A percentile compares a stretch with the other conserved stretches of the same genome.
These are phyloP conservation scores for Boletus rubropictus DNA, from an alignment of 768 basidiomycete genomes.

Conservation along the genomic window DNA sequence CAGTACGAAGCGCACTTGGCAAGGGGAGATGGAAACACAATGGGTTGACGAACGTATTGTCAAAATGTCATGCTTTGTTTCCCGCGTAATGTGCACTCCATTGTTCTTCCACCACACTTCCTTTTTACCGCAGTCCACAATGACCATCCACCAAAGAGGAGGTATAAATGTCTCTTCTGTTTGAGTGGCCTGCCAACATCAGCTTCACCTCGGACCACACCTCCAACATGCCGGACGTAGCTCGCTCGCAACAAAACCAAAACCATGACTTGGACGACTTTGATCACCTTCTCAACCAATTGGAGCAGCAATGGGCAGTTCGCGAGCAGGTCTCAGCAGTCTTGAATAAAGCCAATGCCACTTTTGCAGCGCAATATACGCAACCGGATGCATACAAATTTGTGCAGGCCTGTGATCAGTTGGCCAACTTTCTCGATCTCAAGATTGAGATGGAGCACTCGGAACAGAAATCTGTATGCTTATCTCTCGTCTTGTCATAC, in stretches of 20 bases:
- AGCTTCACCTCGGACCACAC: not conserved
- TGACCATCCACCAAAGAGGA: not conserved
- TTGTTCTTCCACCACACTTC: not conserved
- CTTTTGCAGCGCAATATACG: constrained; percentile 13
- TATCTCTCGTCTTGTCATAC: not conserved
- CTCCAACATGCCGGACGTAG: constrained; percentile 8
- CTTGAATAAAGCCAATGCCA: constrained; percentile 10
- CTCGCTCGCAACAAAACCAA: not conserved
- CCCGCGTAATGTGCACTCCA: no score
- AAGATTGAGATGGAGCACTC: not conserved
- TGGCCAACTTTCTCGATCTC: constrained; percentile 9
- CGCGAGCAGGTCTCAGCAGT: not conserved
- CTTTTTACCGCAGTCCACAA: not conserved
- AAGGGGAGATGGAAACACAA: constrained; percentile 16
- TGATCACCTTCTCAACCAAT: not conserved
- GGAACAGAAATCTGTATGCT: constrained; percentile 15
- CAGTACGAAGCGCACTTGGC: constrained; percentile 52
- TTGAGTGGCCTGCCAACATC: not conserved
- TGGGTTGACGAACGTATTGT: not conserved
- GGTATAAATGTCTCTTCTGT: constrained; percentile 10
- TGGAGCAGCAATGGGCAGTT: not conserved
- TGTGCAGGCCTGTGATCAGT: constrained; percentile 6
- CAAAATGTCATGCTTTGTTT: not conserved
- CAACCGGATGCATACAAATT: constrained; percentile 11
- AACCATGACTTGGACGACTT: not conserved